phyloP scores from a whole-genome alignment of 495 filamentous ascomycete genomes.

The Aspergillus ostianus region DNA sequence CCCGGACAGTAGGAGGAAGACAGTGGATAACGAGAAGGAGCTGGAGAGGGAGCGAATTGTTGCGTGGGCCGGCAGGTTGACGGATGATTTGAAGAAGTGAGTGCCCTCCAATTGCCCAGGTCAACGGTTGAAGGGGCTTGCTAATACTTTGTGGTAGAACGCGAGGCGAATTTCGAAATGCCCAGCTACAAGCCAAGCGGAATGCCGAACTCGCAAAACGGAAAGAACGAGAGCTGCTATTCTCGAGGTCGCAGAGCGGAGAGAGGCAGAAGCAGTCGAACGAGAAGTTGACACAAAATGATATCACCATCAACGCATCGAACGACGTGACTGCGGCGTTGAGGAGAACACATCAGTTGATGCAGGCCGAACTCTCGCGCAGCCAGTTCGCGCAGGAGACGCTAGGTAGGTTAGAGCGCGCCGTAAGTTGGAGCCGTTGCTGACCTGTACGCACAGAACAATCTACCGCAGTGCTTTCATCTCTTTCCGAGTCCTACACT shows the following conservation, averaged over 20 bases:
- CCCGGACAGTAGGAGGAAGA: conserved; percentile 40
- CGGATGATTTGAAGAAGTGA: conserved; percentile 67
- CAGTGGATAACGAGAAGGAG: conserved; percentile 45
- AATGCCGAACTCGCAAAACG: conserved; percentile 69
- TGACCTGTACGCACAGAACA: conserved; percentile 43
- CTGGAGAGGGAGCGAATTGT: conserved; percentile 58
- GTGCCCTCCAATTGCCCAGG: conserved; percentile 10
- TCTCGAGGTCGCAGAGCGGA: conserved; percentile 50
- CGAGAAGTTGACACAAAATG: conserved; percentile 60
- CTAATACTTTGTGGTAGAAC: conserved; percentile 48
- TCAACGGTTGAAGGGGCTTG: background rate
- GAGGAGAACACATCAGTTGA: conserved; percentile 77
- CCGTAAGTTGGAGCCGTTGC: background rate
- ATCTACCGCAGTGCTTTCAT: conserved; percentile 75
- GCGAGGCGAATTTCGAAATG: conserved; percentile 74
- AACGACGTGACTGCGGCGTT: conserved; percentile 82
- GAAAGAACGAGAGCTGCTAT: conserved; percentile 73
- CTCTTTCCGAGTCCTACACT: conserved; percentile 75
- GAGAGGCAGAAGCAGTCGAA: conserved; percentile 36
- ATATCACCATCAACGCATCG: conserved; percentile 68
- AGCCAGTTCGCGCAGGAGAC: conserved; percentile 88
- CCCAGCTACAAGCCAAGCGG: conserved; percentile 77
- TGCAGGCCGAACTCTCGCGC: conserved; percentile 76
- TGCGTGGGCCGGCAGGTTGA: conserved; percentile 61
- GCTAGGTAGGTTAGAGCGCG: conserved; percentile 44